These are phyloP conservation scores for Blastobotrys arbuscula DNA, from an alignment of 1,139 yeast species.

Conservation along the genomic window DNA sequence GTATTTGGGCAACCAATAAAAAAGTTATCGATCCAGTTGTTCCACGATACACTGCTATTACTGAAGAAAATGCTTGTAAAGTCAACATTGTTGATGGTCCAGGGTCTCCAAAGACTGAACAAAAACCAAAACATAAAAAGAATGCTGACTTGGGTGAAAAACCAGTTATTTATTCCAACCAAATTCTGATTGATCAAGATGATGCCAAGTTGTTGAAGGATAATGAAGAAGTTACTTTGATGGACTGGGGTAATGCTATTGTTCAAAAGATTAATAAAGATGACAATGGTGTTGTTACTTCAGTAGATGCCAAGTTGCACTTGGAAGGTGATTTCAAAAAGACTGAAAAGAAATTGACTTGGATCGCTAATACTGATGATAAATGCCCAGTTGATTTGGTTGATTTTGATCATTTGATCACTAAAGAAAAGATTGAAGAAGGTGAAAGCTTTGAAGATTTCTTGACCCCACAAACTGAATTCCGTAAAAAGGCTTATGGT, in stretches of 20 bases:
- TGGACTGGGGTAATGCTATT: constrained; percentile 99
- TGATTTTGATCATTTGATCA: constrained; percentile 92
- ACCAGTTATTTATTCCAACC: constrained; percentile 61
- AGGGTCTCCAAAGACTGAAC: constrained; percentile 52
- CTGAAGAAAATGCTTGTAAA: constrained; percentile 52
- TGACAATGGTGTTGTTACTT: constrained; percentile 46
- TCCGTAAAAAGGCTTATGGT: constrained; percentile 72
- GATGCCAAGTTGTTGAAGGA: constrained; percentile 70
- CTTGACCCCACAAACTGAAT: constrained; percentile 83
- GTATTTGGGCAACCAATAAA: constrained; percentile 96
- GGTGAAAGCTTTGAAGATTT: constrained; percentile 92
- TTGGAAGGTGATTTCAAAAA: constrained; percentile 97
- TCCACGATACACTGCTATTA: constrained; percentile 87
- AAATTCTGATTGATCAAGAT: constrained; percentile 75
- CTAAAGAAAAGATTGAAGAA: constrained; percentile 93
- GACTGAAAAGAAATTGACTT: constrained; percentile 90
- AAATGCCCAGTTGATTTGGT: constrained; percentile 73
- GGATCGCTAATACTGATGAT: constrained; percentile 77
- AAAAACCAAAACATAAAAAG: constrained; percentile 91
- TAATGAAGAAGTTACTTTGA: constrained; percentile 85
- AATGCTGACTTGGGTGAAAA: constrained; percentile 87
- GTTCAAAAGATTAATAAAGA: constrained; percentile 61
- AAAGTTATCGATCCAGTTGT: constrained; percentile 94
- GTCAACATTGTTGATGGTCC: constrained; percentile 54
- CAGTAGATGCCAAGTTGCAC: constrained; percentile 75